Evolutionary conservation across 108 stramenopile species (phyloP).

Genomic region (Mayamaea pseudoterrestris): DNA sequence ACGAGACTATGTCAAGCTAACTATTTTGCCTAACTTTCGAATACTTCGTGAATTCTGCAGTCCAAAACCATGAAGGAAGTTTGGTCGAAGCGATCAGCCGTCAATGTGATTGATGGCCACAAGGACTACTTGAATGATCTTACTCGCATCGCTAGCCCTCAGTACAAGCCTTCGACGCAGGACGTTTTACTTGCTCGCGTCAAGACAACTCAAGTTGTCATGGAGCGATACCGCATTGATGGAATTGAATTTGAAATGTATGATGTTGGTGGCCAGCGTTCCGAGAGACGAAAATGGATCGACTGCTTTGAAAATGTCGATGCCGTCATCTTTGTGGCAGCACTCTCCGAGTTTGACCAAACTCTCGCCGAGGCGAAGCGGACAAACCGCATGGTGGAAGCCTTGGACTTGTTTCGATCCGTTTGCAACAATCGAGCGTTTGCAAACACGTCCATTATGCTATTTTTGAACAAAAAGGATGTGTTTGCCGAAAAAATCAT

Average conservation of each 20-base stretch:
- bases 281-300: conserved; percentile 88
- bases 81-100: conserved; percentile 64
- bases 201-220: conserved; percentile 91
- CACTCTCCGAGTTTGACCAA: conserved; percentile 94
- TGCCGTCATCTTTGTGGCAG: conserved; percentile 98
- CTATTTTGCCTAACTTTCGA: not conserved
- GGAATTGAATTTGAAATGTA: conserved; percentile 93
- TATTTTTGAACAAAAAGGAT: conserved; percentile 96
- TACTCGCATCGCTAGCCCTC: conserved; percentile 55
- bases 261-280: conserved; percentile 86
- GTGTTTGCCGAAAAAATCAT: conserved; percentile 94
- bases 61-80: conserved; percentile 53
- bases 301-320: conserved; percentile 93
- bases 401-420: conserved; percentile 88
- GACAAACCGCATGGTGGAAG: conserved; percentile 96
- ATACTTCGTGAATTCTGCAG: conserved; percentile 10
- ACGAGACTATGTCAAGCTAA: not conserved
- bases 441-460: conserved; percentile 80
- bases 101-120: conserved; percentile 81
- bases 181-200: conserved; percentile 93
- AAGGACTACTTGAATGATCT: conserved; percentile 79
- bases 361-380: conserved; percentile 87
- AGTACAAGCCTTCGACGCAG: conserved; percentile 80
- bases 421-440: conserved; percentile 94
- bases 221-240: conserved; percentile 81